phyloP scores from a whole-genome alignment of 1,139 yeast species.

The Debaryomyces robertsiae region DNA sequence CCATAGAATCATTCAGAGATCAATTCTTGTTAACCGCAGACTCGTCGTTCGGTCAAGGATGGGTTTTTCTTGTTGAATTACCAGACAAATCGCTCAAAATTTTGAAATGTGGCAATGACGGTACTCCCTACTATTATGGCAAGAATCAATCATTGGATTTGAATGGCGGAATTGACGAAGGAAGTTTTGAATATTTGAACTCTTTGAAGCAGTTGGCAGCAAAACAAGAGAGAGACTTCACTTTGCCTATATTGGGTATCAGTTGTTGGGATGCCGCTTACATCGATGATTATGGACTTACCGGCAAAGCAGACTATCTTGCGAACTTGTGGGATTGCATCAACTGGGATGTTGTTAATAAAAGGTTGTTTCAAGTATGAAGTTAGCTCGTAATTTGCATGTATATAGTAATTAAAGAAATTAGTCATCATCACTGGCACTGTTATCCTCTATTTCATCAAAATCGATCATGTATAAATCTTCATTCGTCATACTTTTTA shows the following conservation, averaged over 20 bases:
- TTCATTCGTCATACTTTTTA: constrained; percentile 7
- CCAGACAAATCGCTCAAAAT: constrained; percentile 67
- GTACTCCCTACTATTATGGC: constrained; percentile 83
- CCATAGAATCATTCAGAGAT: constrained; percentile 55
- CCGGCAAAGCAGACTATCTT: constrained; percentile 73
- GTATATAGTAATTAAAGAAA: constrained; percentile 12
- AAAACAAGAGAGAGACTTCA: constrained; percentile 58
- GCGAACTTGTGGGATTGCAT: constrained; percentile 76
- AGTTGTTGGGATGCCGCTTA: constrained; percentile 91
- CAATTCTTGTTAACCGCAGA: constrained; percentile 60
- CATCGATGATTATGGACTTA: constrained; percentile 78
- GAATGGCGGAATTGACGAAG: constrained; percentile 66
- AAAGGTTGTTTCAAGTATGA: constrained; percentile 52
- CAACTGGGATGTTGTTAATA: constrained; percentile 84
- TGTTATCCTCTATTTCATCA: constrained; percentile 13
- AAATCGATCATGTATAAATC: constrained; percentile 18
- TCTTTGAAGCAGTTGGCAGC: constrained; percentile 49
- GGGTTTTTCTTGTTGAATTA: constrained; percentile 84
- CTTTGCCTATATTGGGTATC: constrained; percentile 76
- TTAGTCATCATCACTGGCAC: constrained; percentile 3
- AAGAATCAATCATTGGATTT: constrained; percentile 77
- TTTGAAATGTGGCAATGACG: constrained; percentile 75
- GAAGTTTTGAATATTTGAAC: constrained; percentile 50
- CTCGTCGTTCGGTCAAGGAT: constrained; percentile 69
- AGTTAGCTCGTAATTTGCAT: constrained; percentile 5